Conservation (phyloP, 2,329 filamentous ascomycete species). For the Monosporascus sp. region DNA sequence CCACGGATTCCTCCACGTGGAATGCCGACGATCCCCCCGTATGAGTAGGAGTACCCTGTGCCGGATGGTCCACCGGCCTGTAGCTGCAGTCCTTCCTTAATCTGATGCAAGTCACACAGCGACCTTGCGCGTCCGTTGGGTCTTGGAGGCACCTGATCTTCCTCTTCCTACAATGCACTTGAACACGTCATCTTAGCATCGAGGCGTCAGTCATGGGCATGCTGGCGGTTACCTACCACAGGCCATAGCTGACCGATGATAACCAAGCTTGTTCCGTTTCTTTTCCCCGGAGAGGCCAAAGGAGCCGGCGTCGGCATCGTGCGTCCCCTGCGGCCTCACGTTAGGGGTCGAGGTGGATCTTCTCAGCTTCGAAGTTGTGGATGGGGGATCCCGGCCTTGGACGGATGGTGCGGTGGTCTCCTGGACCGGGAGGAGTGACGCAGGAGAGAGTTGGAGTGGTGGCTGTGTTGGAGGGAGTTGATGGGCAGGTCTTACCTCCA, state of each 20-base stretch:
- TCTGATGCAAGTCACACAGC: conserved; percentile 89
- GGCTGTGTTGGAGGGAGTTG: conserved; percentile 19
- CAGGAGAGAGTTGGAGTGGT: conserved; percentile 23
- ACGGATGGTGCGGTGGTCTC: conserved; percentile 28
- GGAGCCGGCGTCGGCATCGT: conserved; percentile 28
- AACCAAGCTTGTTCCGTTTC: conserved; percentile 84
- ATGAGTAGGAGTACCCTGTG: conserved; percentile 37
- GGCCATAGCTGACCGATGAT: conserved; percentile 90
- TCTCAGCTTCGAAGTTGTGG: conserved; percentile 37
- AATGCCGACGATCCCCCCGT: conserved; percentile 36
- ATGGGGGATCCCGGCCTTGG: conserved; percentile 33
- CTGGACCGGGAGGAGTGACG: conserved; percentile 23
- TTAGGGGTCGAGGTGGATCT: conserved; percentile 47
- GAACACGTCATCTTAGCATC: conserved; percentile 13
- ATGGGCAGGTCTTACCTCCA: conserved; percentile 26
- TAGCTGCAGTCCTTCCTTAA: conserved; percentile 94
- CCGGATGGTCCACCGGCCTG: conserved; percentile 76
- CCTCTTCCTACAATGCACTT: conserved; percentile 85
- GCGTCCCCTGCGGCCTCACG: conserved; percentile 37
- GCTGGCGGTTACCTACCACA: conserved; percentile 66
- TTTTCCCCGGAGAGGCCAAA: conserved; percentile 42
- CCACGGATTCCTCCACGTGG: conserved; percentile 40
- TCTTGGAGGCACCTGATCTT: conserved; percentile 89
- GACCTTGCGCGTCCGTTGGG: conserved; percentile 64
- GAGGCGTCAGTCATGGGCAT: neutral